phyloP scores from a whole-genome alignment of 768 basidiomycete genomes.

The Serendipita vermifera region DNA sequence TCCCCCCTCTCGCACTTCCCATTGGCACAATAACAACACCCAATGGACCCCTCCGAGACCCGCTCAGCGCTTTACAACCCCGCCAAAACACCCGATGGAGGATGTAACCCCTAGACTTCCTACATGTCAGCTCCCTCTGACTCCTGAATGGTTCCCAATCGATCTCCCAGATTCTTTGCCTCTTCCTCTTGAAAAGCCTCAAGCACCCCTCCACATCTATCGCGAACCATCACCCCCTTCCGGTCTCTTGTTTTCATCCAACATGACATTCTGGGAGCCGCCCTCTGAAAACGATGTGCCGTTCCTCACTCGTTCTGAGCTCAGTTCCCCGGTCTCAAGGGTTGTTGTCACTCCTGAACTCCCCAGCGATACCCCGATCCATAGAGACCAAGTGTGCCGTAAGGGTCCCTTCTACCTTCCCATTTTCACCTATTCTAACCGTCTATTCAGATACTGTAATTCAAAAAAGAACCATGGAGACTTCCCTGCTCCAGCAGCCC shows the following conservation, averaged over 20 bases:
- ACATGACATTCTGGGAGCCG: background rate
- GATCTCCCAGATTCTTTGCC: background rate
- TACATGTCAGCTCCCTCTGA: background rate
- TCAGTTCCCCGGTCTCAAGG: background rate
- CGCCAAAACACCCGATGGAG: background rate
- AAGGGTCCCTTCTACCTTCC: background rate
- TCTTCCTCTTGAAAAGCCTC: background rate
- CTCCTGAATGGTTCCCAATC: constrained; percentile 5
- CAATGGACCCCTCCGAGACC: constrained; percentile 3
- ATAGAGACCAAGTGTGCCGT: background rate
- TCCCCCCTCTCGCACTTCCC: background rate
- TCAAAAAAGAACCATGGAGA: background rate
- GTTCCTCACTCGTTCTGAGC: background rate
- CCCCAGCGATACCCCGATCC: background rate
- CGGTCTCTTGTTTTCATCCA: background rate
- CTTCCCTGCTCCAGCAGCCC: background rate
- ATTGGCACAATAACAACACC: constrained; percentile 2
- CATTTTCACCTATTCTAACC: background rate
- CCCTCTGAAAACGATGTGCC: background rate
- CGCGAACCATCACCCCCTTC: constrained; percentile 6
- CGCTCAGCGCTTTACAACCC: background rate
- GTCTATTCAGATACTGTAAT: background rate
- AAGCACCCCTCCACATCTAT: background rate
- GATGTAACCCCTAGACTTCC: background rate
- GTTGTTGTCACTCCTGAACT: background rate